Conservation (phyloP, 768 basidiomycete genomes). For the Roridomyces roridus region DNA sequence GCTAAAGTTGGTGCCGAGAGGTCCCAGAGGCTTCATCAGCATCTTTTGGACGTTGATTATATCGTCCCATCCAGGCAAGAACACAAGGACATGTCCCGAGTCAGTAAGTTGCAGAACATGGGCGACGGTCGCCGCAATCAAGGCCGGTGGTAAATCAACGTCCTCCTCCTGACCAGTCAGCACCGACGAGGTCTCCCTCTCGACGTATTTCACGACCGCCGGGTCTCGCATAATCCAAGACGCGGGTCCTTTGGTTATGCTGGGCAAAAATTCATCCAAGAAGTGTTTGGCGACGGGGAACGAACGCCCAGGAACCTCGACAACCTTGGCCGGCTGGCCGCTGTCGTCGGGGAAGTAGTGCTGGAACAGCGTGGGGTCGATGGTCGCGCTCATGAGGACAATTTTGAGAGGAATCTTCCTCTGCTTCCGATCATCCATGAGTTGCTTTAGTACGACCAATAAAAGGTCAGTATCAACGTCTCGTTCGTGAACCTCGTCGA, state of each 20-base stretch:
- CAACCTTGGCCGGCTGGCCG: constrained; percentile 67
- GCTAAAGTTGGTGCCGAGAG: constrained; percentile 65
- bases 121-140: constrained; percentile 82
- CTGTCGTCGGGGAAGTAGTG: constrained; percentile 77
- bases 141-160: constrained; percentile 78
- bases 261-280: constrained; percentile 76
- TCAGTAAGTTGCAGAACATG: constrained; percentile 76
- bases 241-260: constrained; percentile 48
- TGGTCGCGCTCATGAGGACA: constrained; percentile 95
- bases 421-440: constrained; percentile 75
- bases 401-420: constrained; percentile 80
- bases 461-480: constrained; percentile 92
- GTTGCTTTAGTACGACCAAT: constrained; percentile 86
- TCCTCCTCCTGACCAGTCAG: constrained; percentile 46
- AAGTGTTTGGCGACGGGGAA: constrained; percentile 86
- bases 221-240: constrained; percentile 77
- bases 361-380: constrained; percentile 90
- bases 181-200: constrained; percentile 51
- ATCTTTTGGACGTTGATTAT: constrained; percentile 74
- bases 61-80: constrained; percentile 94
- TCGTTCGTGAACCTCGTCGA: constrained; percentile 97
- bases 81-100: constrained; percentile 89
- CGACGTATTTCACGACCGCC: constrained; percentile 72
- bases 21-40: constrained; percentile 54
- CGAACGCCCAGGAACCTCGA: constrained; percentile 89